Conservation (phyloP, 2,329 filamentous ascomycete species). For the Zalaria obscura region DNA sequence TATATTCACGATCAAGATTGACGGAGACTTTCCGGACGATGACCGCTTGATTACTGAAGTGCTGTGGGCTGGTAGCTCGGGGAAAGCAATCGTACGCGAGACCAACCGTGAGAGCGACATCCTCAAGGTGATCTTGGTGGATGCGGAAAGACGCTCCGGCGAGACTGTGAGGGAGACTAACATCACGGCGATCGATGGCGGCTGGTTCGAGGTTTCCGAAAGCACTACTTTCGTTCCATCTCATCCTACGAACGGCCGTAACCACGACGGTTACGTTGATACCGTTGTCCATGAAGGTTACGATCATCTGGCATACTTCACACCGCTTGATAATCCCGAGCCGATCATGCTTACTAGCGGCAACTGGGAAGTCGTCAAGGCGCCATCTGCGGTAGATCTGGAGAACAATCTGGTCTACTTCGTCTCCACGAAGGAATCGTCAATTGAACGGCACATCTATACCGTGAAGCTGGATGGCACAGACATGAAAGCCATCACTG, state of each 20-base stretch:
- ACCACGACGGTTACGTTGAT: conserved; percentile 83
- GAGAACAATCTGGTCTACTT: conserved; percentile 85
- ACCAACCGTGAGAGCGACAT: conserved; percentile 89
- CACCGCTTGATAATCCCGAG: conserved; percentile 67
- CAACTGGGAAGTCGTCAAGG: conserved; percentile 80
- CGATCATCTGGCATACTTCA: conserved; percentile 88
- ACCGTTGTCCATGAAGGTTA: conserved; percentile 74
- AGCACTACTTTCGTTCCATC: conserved; percentile 76
- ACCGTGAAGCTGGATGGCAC: conserved; percentile 71
- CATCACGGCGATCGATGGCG: conserved; percentile 74
- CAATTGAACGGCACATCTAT: conserved; percentile 85
- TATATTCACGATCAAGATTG: conserved; percentile 64
- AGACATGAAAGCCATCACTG: conserved; percentile 57
- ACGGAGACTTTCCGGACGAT: conserved; percentile 63
- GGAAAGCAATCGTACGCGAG: conserved; percentile 73
- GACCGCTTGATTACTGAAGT: conserved; percentile 87
- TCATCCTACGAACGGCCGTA: conserved; percentile 53
- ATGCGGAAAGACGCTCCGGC: conserved; percentile 58
- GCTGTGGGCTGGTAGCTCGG: conserved; percentile 63
- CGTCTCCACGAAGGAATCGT: conserved; percentile 68
- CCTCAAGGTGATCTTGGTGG: conserved; percentile 76
- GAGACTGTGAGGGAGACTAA: conserved; percentile 69
- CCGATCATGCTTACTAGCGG: conserved; percentile 79
- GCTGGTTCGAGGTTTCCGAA: conserved; percentile 92
- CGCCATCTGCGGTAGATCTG: conserved; percentile 72